Base-by-base conservation (phyloP, 140 eudicot species). In the Senecio squalidus region DNA sequence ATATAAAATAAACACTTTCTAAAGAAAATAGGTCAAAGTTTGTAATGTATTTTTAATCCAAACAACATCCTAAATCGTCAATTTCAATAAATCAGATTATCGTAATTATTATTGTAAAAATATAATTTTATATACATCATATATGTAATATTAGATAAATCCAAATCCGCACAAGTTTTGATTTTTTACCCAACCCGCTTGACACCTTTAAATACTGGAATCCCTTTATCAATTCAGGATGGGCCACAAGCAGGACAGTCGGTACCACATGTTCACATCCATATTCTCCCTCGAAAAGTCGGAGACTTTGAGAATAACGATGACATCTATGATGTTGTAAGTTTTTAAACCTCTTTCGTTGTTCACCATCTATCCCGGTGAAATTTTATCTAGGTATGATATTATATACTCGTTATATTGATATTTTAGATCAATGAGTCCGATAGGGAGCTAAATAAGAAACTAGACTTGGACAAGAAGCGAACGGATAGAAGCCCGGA, bases 211-310 rank as follows among this genome's bases (percentile, higher is more conserved):
- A 26, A 2, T 10, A 4, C n/a, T 29, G 55, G 30, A 48, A 21
- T 16, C 9, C 17, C 0, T 51, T 51, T 26, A 2, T 26, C 15
- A 25, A 26, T 47, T 50, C 67, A 88, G 96, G 96, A 88, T 81
- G 96, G 96, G 9, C 90, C 90, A 1, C 79, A 88, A 70, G 90
- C 94, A 39, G 96, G 96, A 41, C 94, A 88, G 66, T 78, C 87
- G 0, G 96, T 88, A 10, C 79, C 96, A 28, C 96, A 88, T 68
- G 90, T 88, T 54, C 96, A 88, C 39, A 69, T 88, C 55, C 96
- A 88, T 71, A 76, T 88, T 52, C 47, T 88, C 33, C 96, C 96
- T 4, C 75, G 94, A 0, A 84, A 80, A 76, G 58, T 68, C 34
- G 87, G 87, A 1, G 94, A 88, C 70, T 88, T 76, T 68, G 87